Base-by-base conservation (phyloP, 768 basidiomycete species). In the Botryobasidium botryosum region DNA sequence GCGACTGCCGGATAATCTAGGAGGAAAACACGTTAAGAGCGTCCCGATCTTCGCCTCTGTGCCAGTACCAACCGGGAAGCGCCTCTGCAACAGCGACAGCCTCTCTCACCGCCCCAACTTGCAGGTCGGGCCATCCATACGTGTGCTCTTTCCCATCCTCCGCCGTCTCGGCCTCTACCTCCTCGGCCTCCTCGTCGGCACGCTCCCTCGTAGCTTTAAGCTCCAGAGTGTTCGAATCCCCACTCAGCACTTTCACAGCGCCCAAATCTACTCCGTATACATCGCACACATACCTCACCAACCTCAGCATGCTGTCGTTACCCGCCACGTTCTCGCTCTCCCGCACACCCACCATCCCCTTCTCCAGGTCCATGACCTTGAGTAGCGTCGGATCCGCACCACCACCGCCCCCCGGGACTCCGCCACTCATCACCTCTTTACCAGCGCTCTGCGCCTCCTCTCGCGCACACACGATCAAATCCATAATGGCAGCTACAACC, bases 91-190 rank as follows among this genome's bases (percentile, higher is more conserved):
- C 77, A 0, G 82, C 78, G 18, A 96, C 77, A 1, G 88, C 86
- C 58, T 97, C 94, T 29, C 87, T 73, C 18, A 96, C 68, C n/a
- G 91, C 75, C 20, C 87, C 88, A 15, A 96, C 74, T 64, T 94
- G 92, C 32, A 99, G 65, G 58, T 90, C 86, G 2, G 90, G 80
- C 92, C 92, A 97, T 3, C 94, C 94, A 57, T 77, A 84, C 43
- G 70, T 69, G 38, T 68, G 65, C 45, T 68, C 69, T 17, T 44
- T 49, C 21, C 31, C 37, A 23, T 44, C 43, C 21, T 47, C 36
- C 17, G 46, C 28, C 2, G 49, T 35, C 40, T 51, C 23, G 29
- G 35, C 17, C 10, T 47, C 31, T 12, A 46, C 50, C 29, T 36
- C 35, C n/a, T 45, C 35, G 25, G 58, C 59, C 37, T 52, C 50